These are phyloP conservation scores for Populus tremula DNA, from an alignment of 345 rosid species.

Conservation along the genomic window DNA sequence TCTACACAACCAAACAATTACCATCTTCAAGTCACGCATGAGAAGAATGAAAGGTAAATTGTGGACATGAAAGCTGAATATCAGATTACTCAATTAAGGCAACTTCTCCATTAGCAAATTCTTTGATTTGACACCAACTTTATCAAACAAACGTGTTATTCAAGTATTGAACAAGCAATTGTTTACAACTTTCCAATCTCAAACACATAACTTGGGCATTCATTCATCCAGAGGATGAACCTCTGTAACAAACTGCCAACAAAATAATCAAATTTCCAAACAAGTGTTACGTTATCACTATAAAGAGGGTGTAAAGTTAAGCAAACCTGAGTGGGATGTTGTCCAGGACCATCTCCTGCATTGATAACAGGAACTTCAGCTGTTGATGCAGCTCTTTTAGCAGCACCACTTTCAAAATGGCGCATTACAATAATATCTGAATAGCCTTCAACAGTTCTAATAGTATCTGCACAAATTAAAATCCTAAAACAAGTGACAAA, in stretches of 20 bases:
- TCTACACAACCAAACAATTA: not conserved
- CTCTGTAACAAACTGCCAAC: not conserved
- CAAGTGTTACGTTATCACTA: not conserved
- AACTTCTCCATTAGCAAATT: slow-evolving; percentile 4
- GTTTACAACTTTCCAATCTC: not conserved
- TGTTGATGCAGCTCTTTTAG: slow-evolving; percentile 80
- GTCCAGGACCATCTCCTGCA: slow-evolving; percentile 99
- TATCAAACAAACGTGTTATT: not conserved
- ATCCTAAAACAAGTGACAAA: not conserved
- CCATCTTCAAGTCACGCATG: not conserved
- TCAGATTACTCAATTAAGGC: not conserved
- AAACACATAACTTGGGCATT: not conserved
- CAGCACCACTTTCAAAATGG: slow-evolving; percentile 97
- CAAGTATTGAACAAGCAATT: not conserved
- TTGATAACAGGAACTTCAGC: slow-evolving; percentile 84
- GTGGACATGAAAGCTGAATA: not conserved
- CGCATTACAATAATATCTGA: slow-evolving; percentile 91
- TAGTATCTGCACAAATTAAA: slow-evolving; percentile 63
- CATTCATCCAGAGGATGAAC: not conserved
- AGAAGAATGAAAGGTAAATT: not conserved
- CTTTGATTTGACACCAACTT: not conserved
- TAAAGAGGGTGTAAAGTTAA: not conserved
- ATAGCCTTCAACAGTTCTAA: slow-evolving; percentile 93
- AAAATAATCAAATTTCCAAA: not conserved
- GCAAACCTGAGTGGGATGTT: slow-evolving; percentile 90